These are phyloP conservation scores for Medicago arabica DNA, from an alignment of 306 rosid species.

Conservation along the genomic window DNA sequence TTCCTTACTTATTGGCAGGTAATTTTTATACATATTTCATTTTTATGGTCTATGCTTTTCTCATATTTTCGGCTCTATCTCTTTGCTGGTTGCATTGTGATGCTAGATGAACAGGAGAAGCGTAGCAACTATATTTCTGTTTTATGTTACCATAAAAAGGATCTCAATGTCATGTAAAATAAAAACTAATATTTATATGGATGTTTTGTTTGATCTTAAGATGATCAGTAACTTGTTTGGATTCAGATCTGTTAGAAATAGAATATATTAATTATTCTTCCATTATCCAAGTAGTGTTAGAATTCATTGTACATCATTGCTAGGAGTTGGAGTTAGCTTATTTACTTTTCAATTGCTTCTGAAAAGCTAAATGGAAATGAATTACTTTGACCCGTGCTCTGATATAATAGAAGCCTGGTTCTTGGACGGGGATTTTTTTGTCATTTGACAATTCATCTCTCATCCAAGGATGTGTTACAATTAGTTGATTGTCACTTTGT, in stretches of 20 bases:
- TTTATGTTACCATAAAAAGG: conserved; percentile 27
- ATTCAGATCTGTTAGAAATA: background rate
- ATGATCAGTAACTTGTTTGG: conserved; percentile 4
- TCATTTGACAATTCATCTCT: background rate
- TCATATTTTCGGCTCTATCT: conserved; percentile 21
- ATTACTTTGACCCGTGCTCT: background rate
- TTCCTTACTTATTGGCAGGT: conserved; percentile 99
- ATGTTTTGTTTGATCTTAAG: conserved; percentile 28
- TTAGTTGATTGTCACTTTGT: background rate
- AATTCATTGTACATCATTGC: background rate
- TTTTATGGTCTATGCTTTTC: conserved; percentile 9
- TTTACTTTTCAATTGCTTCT: background rate
- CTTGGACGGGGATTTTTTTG: background rate
- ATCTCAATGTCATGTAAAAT: conserved; percentile 27
- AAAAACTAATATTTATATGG: conserved; percentile 9
- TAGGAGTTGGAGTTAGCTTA: background rate
- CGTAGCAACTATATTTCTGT: conserved; percentile 9
- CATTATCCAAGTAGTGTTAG: background rate
- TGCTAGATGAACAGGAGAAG: conserved; percentile 16
- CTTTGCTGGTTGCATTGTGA: background rate
- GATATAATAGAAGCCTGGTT: background rate
- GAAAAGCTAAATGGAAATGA: background rate
- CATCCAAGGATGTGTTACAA: background rate
- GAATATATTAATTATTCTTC: background rate
- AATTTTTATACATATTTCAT: conserved; percentile 5